Evolutionary conservation across 73 alveolate species (phyloP), one percentile per base, ranked within the genome.

Genomic region (Diophrys appendiculata): DNA sequence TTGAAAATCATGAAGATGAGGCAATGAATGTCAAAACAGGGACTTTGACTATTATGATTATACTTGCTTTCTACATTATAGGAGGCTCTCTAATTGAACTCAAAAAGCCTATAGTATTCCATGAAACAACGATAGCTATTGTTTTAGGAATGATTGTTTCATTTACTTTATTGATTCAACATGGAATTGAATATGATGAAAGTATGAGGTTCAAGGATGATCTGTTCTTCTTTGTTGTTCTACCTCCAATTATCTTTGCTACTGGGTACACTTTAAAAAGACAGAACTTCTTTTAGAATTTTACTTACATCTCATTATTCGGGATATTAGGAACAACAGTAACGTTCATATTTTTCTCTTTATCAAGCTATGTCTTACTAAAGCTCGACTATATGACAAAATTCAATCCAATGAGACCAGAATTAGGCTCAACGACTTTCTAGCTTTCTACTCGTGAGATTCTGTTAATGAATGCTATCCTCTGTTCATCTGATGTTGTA

Each of bases 281-380:
- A 73, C 82, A 92, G 74, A 87, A 89, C 85, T 95, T 97, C 92
- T 97, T 97, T 73, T 81, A 94, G 86, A 94, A 97, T 89, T 92
- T 97, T 83, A 78, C 76, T 32, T 93, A 96, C 83, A 96, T 97
- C 31, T 86, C 92, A 69, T 68, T 96, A 75, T 86, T 92, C 86
- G 99, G 99, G 29, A 89, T 97, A 31, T 78, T 96, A 28, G 99
- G 99, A 29, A 97, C 99, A 23, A 72, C 96, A 70, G 83, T 95
- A 29, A 88, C 94, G 29, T 97, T 96, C 80, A 72, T 89, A 5
- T 68, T 95, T 76, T 93, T 97, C 75, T 92, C 98, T 22, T 78
- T 92, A 32, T 76, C 95, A 33, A 91, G 99, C 23, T 83, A 14
- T 18, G 24, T 75, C 54, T 8, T 70, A 22, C 34, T 70, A 64